Evolutionary conservation across 1,284 basidiomycete genomes (phyloP).

Genomic region (Meira nashicola): DNA sequence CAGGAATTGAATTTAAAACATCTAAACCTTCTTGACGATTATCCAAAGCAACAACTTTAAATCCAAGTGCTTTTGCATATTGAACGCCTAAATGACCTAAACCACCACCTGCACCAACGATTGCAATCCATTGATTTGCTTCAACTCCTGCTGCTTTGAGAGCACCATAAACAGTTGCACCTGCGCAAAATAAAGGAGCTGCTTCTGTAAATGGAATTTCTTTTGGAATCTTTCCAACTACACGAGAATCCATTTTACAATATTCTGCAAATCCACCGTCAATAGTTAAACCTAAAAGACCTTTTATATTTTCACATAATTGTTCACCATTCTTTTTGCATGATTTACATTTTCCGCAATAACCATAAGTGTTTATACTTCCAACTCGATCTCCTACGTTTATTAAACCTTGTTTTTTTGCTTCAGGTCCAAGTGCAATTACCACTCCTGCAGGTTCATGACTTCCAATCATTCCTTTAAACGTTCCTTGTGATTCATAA

Average conservation of each 20-base stretch:
- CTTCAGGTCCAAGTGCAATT: conserved; percentile 14
- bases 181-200: conserved; percentile 20
- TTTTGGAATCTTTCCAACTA: conserved; percentile 15
- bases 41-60: conserved; percentile 33
- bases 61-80: conserved; percentile 17
- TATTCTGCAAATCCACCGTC: conserved; percentile 22
- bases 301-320: conserved; percentile 18
- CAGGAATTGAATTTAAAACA: conserved; percentile 21
- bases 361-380: conserved; percentile 15
- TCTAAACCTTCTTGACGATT: conserved; percentile 26
- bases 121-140: conserved; percentile 12
- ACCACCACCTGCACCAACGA: conserved; percentile 14
- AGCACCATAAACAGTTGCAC: conserved; percentile 18
- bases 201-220: conserved; percentile 13
- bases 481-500: conserved; percentile 27
- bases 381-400: conserved; percentile 21
- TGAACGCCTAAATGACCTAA: conserved; percentile 19
- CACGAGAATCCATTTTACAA: conserved; percentile 14
- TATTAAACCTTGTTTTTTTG: conserved; percentile 12
- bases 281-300: conserved; percentile 16
- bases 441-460: conserved; percentile 35
- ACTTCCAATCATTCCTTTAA: conserved; percentile 36
- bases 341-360: conserved; percentile 14
- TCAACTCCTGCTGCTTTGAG: conserved; percentile 11
- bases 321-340: conserved; percentile 15